These are phyloP conservation scores for Sparassis latifolia DNA, from an alignment of 1,284 basidiomycete genomes.

Conservation along the genomic window DNA sequence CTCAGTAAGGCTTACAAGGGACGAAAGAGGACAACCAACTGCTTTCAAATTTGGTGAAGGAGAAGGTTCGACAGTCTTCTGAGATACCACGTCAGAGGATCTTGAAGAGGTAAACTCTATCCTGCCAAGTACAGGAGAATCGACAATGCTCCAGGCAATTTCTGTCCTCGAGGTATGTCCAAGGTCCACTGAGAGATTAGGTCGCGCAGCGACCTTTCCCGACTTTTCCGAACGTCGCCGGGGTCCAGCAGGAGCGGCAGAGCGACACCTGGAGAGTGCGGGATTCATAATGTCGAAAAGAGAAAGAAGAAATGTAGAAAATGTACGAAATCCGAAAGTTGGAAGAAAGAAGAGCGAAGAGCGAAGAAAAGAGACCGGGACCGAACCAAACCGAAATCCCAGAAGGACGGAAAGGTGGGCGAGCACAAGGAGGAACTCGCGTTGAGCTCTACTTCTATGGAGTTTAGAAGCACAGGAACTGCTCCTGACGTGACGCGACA, in stretches of 20 bases:
- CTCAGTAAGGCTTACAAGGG: too few species aligned
- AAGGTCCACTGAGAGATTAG: conserved; percentile 21
- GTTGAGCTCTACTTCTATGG: too few species aligned
- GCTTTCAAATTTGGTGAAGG: too few species aligned
- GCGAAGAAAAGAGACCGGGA: conserved; percentile 4
- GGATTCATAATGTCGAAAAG: conserved; percentile 5
- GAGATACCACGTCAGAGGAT: too few species aligned
- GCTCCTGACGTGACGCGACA: too few species aligned
- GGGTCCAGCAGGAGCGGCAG: conserved; percentile 6
- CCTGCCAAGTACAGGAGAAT: conserved; percentile 17
- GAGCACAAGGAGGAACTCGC: too few species aligned
- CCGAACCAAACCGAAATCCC: too few species aligned
- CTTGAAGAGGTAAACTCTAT: not conserved
- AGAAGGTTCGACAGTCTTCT: too few species aligned
- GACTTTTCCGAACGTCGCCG: conserved; percentile 23
- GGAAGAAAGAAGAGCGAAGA: conserved; percentile 4
- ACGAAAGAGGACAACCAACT: too few species aligned
- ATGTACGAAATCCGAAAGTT: not conserved
- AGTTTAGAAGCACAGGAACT: too few species aligned
- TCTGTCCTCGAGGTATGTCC: conserved; percentile 21
- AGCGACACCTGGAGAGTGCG: conserved; percentile 14
- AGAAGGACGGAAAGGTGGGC: too few species aligned
- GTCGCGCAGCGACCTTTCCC: conserved; percentile 29
- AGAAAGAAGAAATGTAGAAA: conserved; percentile 5
- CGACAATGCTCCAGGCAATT: conserved; percentile 26